A percentile compares a stretch with the other conserved stretches of the same genome.
Evolutionary conservation across 805 yeast species (phyloP).

Genomic region (Hemisphaericaspora nanyangensis): DNA sequence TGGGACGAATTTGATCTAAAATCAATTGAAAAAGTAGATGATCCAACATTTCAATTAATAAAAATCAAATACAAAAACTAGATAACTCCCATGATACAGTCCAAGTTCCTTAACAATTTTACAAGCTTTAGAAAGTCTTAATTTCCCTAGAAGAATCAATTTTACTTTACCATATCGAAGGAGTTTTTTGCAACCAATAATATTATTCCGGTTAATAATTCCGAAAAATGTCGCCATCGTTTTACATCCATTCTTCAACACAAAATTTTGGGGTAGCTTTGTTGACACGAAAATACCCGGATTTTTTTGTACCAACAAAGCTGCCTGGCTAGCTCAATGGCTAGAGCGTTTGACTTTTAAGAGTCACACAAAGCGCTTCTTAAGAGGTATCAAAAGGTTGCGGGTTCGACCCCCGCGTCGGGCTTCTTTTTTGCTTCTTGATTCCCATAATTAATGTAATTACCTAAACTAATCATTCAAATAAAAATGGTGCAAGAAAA

Average conservation of each 20-base stretch:
- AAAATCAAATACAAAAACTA: too few species aligned
- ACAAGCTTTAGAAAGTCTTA: too few species aligned
- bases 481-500: too few species aligned
- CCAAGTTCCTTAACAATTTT: too few species aligned
- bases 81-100: too few species aligned
- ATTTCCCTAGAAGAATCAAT: too few species aligned
- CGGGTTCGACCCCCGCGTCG: slow-evolving; percentile 8
- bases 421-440: not conserved
- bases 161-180: too few species aligned
- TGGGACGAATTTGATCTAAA: too few species aligned
- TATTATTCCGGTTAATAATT: not conserved
- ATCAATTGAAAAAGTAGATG: too few species aligned
- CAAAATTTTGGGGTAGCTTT: not conserved
- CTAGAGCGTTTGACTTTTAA: slow-evolving; percentile 15
- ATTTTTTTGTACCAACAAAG: not conserved
- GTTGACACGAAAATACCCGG: not conserved
- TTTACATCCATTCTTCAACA: not conserved
- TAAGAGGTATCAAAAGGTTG: slow-evolving; percentile 4
- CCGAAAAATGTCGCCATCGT: not conserved
- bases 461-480: too few species aligned
- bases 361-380: slow-evolving; percentile 1
- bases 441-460: too few species aligned
- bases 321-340: slow-evolving; percentile 11
- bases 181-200: not conserved
- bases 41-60: too few species aligned